These are phyloP conservation scores for Polyplosphaeria fusca DNA, from an alignment of 495 filamentous ascomycete genomes.

Conservation along the genomic window DNA sequence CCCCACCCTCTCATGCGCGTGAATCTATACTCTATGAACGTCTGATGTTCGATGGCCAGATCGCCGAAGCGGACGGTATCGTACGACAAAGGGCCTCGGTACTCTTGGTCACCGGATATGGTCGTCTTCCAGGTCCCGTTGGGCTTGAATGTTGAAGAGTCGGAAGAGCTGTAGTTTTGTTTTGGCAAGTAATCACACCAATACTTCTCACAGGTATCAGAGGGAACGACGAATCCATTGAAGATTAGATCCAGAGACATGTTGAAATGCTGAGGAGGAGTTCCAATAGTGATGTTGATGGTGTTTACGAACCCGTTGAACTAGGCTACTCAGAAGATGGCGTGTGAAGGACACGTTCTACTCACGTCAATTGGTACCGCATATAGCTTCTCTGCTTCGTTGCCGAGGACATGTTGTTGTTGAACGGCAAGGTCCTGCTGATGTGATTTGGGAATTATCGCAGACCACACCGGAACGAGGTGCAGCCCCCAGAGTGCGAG, in stretches of 20 bases:
- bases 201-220: not conserved
- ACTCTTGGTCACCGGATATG: not conserved
- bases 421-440: too few species aligned
- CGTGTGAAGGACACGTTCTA: too few species aligned
- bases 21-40: not conserved
- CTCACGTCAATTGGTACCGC: too few species aligned
- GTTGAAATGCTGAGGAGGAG: constrained; percentile 9
- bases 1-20: not conserved
- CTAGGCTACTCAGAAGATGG: too few species aligned
- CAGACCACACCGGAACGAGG: too few species aligned
- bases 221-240: not conserved
- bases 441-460: too few species aligned
- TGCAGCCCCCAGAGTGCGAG: too few species aligned
- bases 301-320: not conserved
- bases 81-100: not conserved
- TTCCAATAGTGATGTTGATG: constrained; percentile 9
- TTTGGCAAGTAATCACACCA: not conserved
- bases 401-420: too few species aligned
- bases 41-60: not conserved
- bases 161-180: constrained; percentile 1
- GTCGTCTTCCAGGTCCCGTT: not conserved
- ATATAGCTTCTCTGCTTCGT: too few species aligned
- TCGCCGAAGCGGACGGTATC: constrained; percentile 1
- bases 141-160: not conserved
- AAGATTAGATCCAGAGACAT: not conserved